Evolutionary conservation across 2,329 filamentous ascomycete genomes (phyloP).

Genomic region (Capronia americana): DNA sequence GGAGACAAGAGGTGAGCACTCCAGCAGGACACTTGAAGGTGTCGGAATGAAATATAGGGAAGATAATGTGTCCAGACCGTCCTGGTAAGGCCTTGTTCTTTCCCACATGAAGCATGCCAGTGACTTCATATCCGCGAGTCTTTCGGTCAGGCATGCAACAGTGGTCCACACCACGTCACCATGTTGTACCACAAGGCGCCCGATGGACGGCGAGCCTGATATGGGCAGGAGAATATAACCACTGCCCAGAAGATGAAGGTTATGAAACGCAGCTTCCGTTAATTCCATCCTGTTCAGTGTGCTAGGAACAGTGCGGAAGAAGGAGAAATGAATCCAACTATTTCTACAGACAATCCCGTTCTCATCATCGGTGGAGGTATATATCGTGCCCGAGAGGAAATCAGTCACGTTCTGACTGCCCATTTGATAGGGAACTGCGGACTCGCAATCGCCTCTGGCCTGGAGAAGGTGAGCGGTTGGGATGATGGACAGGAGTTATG

Average conservation of each 20-base stretch:
- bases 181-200: no score
- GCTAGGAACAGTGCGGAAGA: no score
- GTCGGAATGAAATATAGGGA: background rate
- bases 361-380: constrained; percentile 9
- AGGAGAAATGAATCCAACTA: background rate
- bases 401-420: background rate
- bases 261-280: no score
- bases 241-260: no score
- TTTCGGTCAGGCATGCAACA: no score
- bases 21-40: background rate
- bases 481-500: background rate
- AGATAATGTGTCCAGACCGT: background rate
- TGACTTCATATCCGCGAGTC: no score
- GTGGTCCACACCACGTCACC: no score
- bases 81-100: no score
- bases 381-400: background rate
- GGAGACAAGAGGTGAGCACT: background rate
- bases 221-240: no score
- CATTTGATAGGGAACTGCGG: constrained; percentile 12
- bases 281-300: no score
- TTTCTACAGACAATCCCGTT: constrained; percentile 5
- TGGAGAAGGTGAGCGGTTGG: constrained; percentile 12
- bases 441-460: constrained; percentile 9
- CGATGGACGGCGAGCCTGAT: no score
- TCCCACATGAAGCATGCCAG: no score